phyloP scores from a whole-genome alignment of 2,329 filamentous ascomycete genomes.

The Pezicula carpinea region DNA sequence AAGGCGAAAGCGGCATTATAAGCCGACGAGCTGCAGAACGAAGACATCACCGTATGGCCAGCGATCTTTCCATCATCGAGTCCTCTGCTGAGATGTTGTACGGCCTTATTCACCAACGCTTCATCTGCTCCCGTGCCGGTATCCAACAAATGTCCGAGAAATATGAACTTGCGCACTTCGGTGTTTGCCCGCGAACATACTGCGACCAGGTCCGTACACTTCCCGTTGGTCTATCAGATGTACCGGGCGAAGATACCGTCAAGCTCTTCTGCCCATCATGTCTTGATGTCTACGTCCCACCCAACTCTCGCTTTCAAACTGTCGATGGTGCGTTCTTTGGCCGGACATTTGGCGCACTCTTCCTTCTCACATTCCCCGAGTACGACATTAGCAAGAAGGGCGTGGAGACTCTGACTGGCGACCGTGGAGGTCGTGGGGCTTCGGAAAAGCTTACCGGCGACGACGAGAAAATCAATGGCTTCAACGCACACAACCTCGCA shows the following conservation, averaged over 20 bases:
- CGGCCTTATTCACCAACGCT: slow-evolving; percentile 95
- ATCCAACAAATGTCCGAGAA: slow-evolving; percentile 99
- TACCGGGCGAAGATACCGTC: slow-evolving; percentile 93
- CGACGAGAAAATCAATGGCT: slow-evolving; percentile 69
- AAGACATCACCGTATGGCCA: slow-evolving; percentile 79
- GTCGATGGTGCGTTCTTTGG: slow-evolving; percentile 98
- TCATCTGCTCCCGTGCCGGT: slow-evolving; percentile 92
- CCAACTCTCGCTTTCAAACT: slow-evolving; percentile 94
- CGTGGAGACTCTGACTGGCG: slow-evolving; percentile 47
- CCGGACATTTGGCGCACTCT: slow-evolving; percentile 92
- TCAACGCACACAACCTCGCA: slow-evolving; percentile 80
- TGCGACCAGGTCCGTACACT: slow-evolving; percentile 88
- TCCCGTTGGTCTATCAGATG: slow-evolving; percentile 90
- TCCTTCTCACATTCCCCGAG: slow-evolving; percentile 98
- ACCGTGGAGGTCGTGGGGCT: slow-evolving; percentile 29
- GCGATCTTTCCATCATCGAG: slow-evolving; percentile 92
- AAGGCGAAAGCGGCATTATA: slow-evolving; percentile 52
- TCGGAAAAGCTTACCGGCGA: slow-evolving; percentile 36
- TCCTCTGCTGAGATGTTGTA: slow-evolving; percentile 98
- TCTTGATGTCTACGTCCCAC: slow-evolving; percentile 93
- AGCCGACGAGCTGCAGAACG: slow-evolving; percentile 53
- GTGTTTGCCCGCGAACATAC: slow-evolving; percentile 88
- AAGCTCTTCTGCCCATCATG: slow-evolving; percentile 98
- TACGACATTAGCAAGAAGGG: slow-evolving; percentile 78
- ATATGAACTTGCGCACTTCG: slow-evolving; percentile 95